Base-by-base conservation (phyloP, 1,139 yeast genomes). In the Blastobotrys serpentis region DNA sequence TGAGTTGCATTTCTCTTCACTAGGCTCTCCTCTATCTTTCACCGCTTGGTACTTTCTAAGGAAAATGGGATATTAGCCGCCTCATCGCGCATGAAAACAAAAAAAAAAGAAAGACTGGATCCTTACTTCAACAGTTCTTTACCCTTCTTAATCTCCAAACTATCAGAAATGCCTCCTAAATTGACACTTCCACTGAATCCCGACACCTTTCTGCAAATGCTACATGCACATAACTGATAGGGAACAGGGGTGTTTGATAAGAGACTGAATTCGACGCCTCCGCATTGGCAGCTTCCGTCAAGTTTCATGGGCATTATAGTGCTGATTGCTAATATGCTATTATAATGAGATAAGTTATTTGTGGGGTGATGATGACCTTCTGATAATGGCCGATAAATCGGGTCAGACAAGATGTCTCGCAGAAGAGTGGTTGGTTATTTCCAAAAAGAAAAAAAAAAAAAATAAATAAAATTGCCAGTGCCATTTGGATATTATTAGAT, bases 261-360 rank as follows among this genome's bases (percentile, higher is more conserved):
- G 13, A 36, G 25, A 4, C 13, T 36, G 14, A 36, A 36, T 14
- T 36, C 23, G 7, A 36, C 40, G 4, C 16, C 40, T 17, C 40
- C 40, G 13, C 40, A 36, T 36, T 36, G 40, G 22, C 40, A 36
- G 25, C 40, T 36, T 17, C 40, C 40, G 8, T 36, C 40, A 36
- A 36, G 40, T 36, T 36, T 18, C 40, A 18, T 29, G n/a, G 32
- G 32, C 32, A 29, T 29, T 29, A 4, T 29, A 14, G 10, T 7
- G 7, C 4, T 6, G 4, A 14, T 6, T 29, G 13, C 7, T 29
- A 4, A 11, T 29, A 14, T n/a, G n/a, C n/a, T n/a, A n/a, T n/a
- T n/a, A n/a, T n/a, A n/a, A n/a, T n/a, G n/a, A n/a, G n/a, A n/a
- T n/a, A n/a, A n/a, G n/a, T n/a, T n/a, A n/a, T n/a, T n/a, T n/a